phyloP scores from a whole-genome alignment of 1,284 basidiomycete genomes.

The Meripilus lineatus region DNA sequence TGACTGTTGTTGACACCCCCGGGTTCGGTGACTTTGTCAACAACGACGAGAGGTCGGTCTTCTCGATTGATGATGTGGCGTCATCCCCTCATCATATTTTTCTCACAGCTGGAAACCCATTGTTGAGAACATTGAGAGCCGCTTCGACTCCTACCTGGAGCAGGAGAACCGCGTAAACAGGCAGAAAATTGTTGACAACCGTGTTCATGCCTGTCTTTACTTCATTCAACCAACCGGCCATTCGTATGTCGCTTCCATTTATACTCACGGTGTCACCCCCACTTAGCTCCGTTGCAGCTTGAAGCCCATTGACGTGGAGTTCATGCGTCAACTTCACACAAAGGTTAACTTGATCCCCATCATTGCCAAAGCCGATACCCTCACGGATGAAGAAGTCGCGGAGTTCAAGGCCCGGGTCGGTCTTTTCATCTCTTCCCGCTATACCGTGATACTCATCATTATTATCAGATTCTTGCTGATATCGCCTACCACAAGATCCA shows the following conservation, averaged over 20 bases:
- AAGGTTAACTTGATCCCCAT: slow-evolving; percentile 97
- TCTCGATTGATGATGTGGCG: not conserved
- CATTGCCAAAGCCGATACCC: slow-evolving; percentile 94
- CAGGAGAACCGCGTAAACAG: slow-evolving; percentile 98
- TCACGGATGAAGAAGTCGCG: slow-evolving; percentile 91
- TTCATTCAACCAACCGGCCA: slow-evolving; percentile 98
- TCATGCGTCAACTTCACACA: slow-evolving; percentile 93
- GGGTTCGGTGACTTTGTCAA: slow-evolving; percentile 98
- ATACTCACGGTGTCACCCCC: slow-evolving; percentile 8
- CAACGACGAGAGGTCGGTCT: slow-evolving; percentile 84
- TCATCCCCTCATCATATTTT: slow-evolving; percentile 1
- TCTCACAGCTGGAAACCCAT: slow-evolving; percentile 89
- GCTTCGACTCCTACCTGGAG: slow-evolving; percentile 94
- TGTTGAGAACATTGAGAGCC: slow-evolving; percentile 93
- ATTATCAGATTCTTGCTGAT: slow-evolving; percentile 87
- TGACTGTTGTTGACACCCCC: slow-evolving; percentile 97
- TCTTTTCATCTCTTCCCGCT: not conserved
- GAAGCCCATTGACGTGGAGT: slow-evolving; percentile 96
- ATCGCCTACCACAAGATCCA: slow-evolving; percentile 91
- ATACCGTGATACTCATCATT: slow-evolving; percentile 3
- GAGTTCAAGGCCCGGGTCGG: slow-evolving; percentile 87
- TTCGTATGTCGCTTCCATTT: slow-evolving; percentile 56
- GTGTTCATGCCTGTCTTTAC: slow-evolving; percentile 93
- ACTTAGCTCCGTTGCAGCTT: slow-evolving; percentile 47
- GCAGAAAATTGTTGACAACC: slow-evolving; percentile 81